These are phyloP conservation scores for Exidia glandulosa DNA, from an alignment of 768 basidiomycete species.

Conservation along the genomic window DNA sequence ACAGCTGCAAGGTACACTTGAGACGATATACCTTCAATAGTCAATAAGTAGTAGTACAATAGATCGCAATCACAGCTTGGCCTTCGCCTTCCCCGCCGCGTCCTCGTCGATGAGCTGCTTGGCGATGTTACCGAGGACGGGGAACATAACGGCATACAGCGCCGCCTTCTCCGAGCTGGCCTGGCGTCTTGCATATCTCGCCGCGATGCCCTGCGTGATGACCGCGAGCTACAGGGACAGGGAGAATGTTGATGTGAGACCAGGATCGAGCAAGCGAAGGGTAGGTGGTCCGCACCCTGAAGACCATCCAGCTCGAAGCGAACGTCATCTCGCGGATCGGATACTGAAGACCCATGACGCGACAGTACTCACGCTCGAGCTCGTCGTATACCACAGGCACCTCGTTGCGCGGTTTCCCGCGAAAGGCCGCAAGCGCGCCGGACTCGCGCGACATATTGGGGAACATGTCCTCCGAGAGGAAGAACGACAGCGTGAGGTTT, in stretches of 20 bases:
- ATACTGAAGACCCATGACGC: constrained; percentile 49
- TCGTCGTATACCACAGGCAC: constrained; percentile 58
- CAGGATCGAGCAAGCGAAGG: neutral
- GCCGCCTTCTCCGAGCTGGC: constrained; percentile 77
- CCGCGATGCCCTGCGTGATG: constrained; percentile 85
- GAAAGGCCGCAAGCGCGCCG: constrained; percentile 20
- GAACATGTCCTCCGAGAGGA: constrained; percentile 24
- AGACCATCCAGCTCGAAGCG: constrained; percentile 77
- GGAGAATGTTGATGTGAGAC: constrained; percentile 10
- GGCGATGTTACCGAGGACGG: constrained; percentile 53
- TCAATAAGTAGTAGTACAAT: too few relatives aligned
- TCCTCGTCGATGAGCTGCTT: constrained; percentile 26
- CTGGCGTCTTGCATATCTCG: constrained; percentile 72
- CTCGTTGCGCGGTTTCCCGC: constrained; percentile 43
- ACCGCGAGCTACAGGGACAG: constrained; percentile 70
- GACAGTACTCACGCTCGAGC: constrained; percentile 75
- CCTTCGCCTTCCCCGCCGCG: constrained; percentile 1
- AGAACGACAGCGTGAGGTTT: constrained; percentile 82
- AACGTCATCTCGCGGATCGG: constrained; percentile 74
- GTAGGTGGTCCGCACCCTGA: constrained; percentile 46
- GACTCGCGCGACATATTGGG: neutral
- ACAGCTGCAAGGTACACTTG: too few relatives aligned
- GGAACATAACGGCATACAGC: constrained; percentile 36
- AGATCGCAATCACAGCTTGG: constrained; percentile 19
- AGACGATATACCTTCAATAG: too few relatives aligned